Conservation (phyloP, 148 eudicot genomes). For the Rhododendron williamsianum region DNA sequence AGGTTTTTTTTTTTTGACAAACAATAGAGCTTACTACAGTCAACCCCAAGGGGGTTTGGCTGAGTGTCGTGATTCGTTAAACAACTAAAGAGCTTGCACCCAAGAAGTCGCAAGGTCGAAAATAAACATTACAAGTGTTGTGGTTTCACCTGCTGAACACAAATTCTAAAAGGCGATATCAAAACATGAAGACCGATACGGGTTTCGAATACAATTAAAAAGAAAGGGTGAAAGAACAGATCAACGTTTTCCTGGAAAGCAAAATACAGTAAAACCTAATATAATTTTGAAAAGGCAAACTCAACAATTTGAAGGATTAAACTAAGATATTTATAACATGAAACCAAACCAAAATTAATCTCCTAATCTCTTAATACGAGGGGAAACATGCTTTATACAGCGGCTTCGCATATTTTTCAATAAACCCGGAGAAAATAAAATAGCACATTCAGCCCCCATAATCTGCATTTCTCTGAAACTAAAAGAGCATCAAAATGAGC, state of each 20-base stretch:
- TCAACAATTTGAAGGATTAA: not conserved
- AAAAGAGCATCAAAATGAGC: slow-evolving; percentile 28
- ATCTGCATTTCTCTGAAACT: not conserved
- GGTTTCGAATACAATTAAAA: not conserved
- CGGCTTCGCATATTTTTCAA: not conserved
- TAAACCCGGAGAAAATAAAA: not conserved
- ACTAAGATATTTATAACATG: not conserved
- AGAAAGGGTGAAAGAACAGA: not conserved
- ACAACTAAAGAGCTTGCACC: not conserved
- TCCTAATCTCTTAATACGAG: not conserved
- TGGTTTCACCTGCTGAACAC: not conserved
- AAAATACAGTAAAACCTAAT: not conserved
- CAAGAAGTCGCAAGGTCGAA: not conserved
- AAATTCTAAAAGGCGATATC: not conserved
- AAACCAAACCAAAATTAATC: not conserved
- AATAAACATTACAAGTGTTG: not conserved
- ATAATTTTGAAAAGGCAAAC: not conserved
- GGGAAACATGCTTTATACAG: slow-evolving; percentile 4
- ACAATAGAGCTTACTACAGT: not conserved
- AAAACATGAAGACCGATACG: not conserved
- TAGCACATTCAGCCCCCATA: slow-evolving; percentile 2
- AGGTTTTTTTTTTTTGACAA: not conserved
- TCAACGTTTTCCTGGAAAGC: not conserved
- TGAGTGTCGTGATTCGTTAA: not conserved
- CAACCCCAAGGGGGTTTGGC: not conserved